These are phyloP conservation scores for Aspergillus pseudoterreus DNA, from an alignment of 2,329 filamentous ascomycete genomes.

Conservation along the genomic window DNA sequence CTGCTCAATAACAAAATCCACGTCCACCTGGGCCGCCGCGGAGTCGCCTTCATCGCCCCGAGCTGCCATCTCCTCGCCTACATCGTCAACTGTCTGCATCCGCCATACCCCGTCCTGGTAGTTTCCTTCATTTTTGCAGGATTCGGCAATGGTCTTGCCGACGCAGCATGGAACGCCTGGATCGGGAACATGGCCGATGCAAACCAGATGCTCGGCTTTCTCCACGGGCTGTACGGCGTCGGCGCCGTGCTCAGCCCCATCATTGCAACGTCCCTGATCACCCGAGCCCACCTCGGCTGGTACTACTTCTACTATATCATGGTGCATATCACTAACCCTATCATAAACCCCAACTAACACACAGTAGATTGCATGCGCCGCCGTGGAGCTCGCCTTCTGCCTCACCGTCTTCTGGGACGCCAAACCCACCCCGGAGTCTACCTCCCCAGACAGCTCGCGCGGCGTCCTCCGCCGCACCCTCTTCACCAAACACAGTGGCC, in stretches of 20 bases:
- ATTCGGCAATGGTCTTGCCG: conserved; percentile 40
- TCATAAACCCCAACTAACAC: background rate
- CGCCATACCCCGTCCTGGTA: conserved; percentile 41
- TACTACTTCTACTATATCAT: conserved; percentile 74
- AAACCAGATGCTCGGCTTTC: conserved; percentile 69
- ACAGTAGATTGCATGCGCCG: conserved; percentile 19
- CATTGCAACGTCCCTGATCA: conserved; percentile 69
- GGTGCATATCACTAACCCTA: conserved; percentile 42
- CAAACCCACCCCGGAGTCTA: background rate
- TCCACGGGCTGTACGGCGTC: conserved; percentile 71
- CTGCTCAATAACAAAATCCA: conserved; percentile 46
- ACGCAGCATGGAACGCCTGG: conserved; percentile 60
- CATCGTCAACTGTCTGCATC: conserved; percentile 34
- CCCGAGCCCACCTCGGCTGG: conserved; percentile 61
- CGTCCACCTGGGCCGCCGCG: conserved; percentile 58
- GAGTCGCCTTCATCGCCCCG: conserved; percentile 65
- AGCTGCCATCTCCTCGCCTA: conserved; percentile 40
- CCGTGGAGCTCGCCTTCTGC: conserved; percentile 21
- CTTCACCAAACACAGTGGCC: conserved; percentile 7
- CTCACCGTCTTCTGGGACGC: conserved; percentile 13
- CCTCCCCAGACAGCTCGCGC: background rate
- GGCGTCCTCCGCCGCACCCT: conserved; percentile 8
- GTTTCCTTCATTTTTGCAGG: conserved; percentile 39
- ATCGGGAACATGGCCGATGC: conserved; percentile 69
- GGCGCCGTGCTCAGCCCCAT: conserved; percentile 68